Evolutionary conservation across 2,329 filamentous ascomycete genomes (phyloP), one percentile per base, ranked within the genome.

Genomic region (Lecanicillium sp.): DNA sequence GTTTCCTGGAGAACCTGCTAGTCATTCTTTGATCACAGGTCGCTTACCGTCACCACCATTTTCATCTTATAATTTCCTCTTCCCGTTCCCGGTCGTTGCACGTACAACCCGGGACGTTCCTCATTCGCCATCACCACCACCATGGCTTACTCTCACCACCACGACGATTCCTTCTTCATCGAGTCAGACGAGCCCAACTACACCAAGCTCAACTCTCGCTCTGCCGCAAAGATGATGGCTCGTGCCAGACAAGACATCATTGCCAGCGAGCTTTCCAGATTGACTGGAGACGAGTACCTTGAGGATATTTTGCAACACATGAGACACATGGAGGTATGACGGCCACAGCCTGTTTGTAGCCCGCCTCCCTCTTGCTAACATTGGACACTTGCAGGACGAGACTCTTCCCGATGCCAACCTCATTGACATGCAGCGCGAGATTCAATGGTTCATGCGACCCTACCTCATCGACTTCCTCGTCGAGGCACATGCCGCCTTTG

Each of bases 391-490:
- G 40, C 33, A 77, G 75, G 76, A 82, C 54, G 84, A 94, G 64
- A 96, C 92, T 19, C 71, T 96, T 48, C 86, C 92, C 38, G 92
- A 98, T 62, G 90, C 94, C 59, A 90, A 90, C 61, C 88, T 94
- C 27, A 98, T 98, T 60, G 92, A 98, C 62, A 95, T 96, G 64
- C 92, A 98, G 65, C 88, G 89, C 49, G 92, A 98, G 73, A 96
- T 98, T 47, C 88, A 96, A 60, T 98, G 92, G 92, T 96, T 94
- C 67, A 98, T 98, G 92, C 75, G 92, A 53, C 92, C 92, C 1
- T 96, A 95, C 62, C 80, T 98, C 27, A 85, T 98, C 58, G 92
- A 98, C 68, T 98, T 98, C 66, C 77, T 98, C 50, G 84, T 96
- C 53, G 92, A 98, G 73, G 92, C 90, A 36, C 92, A 98, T 57